These are phyloP conservation scores for Hyphodiscus hymeniophilus DNA, from an alignment of 495 filamentous ascomycete species.

Conservation along the genomic window DNA sequence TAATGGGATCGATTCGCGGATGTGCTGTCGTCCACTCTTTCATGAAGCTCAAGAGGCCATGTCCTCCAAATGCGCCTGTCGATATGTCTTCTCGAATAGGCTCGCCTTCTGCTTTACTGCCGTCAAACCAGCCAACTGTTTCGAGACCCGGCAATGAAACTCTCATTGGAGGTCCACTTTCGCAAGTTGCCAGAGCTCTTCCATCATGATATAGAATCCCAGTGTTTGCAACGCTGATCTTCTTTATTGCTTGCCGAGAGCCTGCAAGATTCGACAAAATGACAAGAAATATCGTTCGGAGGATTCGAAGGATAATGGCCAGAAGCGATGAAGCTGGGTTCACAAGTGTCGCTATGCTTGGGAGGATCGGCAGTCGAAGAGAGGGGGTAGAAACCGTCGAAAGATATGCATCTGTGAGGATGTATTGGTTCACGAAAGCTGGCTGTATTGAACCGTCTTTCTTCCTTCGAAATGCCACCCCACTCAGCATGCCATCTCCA, in stretches of 20 bases:
- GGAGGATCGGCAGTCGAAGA: slow-evolving; percentile 43
- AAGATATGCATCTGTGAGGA: slow-evolving; percentile 54
- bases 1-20: slow-evolving; percentile 51
- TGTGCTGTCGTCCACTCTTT: slow-evolving; percentile 63
- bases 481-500: slow-evolving; percentile 63
- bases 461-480: slow-evolving; percentile 43
- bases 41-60: slow-evolving; percentile 44
- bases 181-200: slow-evolving; percentile 55
- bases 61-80: slow-evolving; percentile 37
- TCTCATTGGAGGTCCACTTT: slow-evolving; percentile 58
- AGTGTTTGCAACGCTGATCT: slow-evolving; percentile 59
- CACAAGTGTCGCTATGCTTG: slow-evolving; percentile 54
- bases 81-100: slow-evolving; percentile 9
- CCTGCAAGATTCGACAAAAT: slow-evolving; percentile 45
- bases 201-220: slow-evolving; percentile 55
- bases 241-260: slow-evolving; percentile 44
- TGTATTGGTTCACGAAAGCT: slow-evolving; percentile 55
- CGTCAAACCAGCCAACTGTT: slow-evolving; percentile 61
- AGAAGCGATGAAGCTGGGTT: slow-evolving; percentile 34
- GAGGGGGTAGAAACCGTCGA: slow-evolving; percentile 35
- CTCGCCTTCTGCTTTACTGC: slow-evolving; percentile 41
- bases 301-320: slow-evolving; percentile 34
- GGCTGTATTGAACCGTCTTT: slow-evolving; percentile 34
- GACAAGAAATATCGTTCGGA: slow-evolving; percentile 44
- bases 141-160: slow-evolving; percentile 50